Evolutionary conservation across 2,329 filamentous ascomycete genomes (phyloP).

Genomic region (Pestalotiopsis sp.): DNA sequence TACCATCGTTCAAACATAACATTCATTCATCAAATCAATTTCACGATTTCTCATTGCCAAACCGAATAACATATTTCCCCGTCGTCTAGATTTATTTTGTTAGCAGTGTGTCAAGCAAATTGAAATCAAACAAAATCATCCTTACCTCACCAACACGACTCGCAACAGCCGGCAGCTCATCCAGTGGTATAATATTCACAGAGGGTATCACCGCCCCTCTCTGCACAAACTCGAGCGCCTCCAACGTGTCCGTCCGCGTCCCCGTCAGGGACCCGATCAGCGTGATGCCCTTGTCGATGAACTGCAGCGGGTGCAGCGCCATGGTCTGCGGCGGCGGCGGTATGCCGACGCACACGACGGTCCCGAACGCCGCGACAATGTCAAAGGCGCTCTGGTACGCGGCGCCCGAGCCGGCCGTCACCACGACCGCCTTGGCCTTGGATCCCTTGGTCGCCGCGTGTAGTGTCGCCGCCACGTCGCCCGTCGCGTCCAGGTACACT

Average conservation of each 20-base stretch:
- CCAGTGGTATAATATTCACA: not conserved
- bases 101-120: not conserved
- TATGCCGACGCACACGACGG: constrained; percentile 42
- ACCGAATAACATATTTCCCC: constrained; percentile 6
- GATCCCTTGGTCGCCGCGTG: constrained; percentile 24
- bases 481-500: constrained; percentile 37
- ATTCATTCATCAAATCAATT: no score
- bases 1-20: no score
- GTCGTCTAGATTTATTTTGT: not conserved
- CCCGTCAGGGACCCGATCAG: constrained; percentile 39
- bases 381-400: constrained; percentile 39
- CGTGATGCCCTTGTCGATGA: constrained; percentile 38
- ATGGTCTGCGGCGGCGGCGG: constrained; percentile 28
- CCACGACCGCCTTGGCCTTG: constrained; percentile 32
- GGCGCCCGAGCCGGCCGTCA: constrained; percentile 29
- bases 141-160: constrained; percentile 1
- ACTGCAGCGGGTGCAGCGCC: constrained; percentile 35
- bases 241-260: constrained; percentile 39
- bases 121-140: not conserved
- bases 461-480: constrained; percentile 27
- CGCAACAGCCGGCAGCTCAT: not conserved
- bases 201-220: constrained; percentile 32
- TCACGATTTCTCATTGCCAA: not conserved
- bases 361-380: constrained; percentile 39
- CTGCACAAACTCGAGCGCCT: constrained; percentile 42